phyloP scores from a whole-genome alignment of 2,329 filamentous ascomycete genomes.

The Exophiala bonariae region DNA sequence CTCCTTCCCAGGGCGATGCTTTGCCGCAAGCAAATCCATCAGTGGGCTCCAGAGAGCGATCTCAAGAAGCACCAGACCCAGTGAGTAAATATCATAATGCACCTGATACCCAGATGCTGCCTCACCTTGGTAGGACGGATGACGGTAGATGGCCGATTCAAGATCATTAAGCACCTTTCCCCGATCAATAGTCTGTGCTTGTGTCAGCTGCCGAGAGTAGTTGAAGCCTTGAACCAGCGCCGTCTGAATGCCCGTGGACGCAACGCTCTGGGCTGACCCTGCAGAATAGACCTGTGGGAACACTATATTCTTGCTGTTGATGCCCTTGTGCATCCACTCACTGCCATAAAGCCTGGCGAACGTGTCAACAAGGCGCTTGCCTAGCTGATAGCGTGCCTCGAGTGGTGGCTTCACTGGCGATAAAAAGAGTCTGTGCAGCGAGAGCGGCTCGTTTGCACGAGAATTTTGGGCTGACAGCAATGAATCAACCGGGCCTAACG shows the following conservation, averaged over 20 bases:
- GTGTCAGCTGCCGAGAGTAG: conserved; percentile 6
- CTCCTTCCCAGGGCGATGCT: background rate
- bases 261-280: background rate
- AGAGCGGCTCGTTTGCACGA: background rate
- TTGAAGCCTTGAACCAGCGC: conserved; percentile 3
- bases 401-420: conserved; percentile 3
- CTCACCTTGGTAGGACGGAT: conserved; percentile 5
- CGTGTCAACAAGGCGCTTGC: background rate
- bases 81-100: conserved; percentile 8
- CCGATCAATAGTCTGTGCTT: conserved; percentile 6
- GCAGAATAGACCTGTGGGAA: conserved; percentile 4
- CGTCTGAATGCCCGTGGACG: background rate
- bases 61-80: conserved; percentile 10
- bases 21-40: conserved; percentile 1
- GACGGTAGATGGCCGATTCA: conserved; percentile 6
- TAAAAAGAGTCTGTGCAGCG: conserved; percentile 1
- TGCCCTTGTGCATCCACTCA: conserved; percentile 9
- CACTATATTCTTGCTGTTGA: conserved; percentile 7
- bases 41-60: conserved; percentile 7
- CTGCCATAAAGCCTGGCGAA: background rate
- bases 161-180: conserved; percentile 4
- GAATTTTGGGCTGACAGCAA: background rate
- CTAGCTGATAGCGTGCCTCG: background rate
- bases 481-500: background rate
- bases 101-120: conserved; percentile 4